These are phyloP conservation scores for Ophiocordyceps camponoti-rufipedis DNA, from an alignment of 2,329 filamentous ascomycete genomes.

Conservation along the genomic window DNA sequence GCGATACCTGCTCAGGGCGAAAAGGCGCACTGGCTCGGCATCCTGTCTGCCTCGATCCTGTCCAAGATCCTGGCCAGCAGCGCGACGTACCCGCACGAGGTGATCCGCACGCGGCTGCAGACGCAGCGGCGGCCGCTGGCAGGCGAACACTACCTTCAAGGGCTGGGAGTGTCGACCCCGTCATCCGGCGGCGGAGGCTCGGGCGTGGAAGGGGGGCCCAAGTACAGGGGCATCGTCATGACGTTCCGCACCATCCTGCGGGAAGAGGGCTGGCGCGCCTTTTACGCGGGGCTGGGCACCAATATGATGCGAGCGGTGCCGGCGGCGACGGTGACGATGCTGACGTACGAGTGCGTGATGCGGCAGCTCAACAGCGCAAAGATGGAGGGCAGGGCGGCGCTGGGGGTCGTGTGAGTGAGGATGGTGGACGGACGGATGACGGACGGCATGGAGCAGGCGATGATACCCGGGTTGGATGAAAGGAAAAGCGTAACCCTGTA, in stretches of 20 bases:
- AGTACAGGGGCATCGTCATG: constrained; percentile 62
- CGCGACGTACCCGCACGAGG: constrained; percentile 93
- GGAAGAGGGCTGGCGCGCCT: constrained; percentile 91
- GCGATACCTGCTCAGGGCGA: constrained; percentile 24
- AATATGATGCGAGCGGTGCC: constrained; percentile 95
- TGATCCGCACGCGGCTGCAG: constrained; percentile 81
- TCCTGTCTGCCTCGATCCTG: constrained; percentile 74
- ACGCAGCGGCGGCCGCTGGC: constrained; percentile 65
- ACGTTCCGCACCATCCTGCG: constrained; percentile 71
- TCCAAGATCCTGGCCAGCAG: constrained; percentile 92
- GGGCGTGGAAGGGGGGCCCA: constrained; percentile 16
- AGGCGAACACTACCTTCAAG: constrained; percentile 32
- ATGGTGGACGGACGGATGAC: neutral
- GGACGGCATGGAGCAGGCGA: constrained; percentile 2
- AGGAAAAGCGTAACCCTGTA: constrained; percentile 7
- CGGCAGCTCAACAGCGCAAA: constrained; percentile 27
- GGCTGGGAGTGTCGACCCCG: constrained; percentile 23
- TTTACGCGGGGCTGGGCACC: constrained; percentile 92
- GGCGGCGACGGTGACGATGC: constrained; percentile 90
- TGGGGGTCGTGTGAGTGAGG: constrained; percentile 1
- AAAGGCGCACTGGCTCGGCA: constrained; percentile 59
- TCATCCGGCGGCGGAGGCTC: constrained; percentile 7
- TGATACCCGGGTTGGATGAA: constrained; percentile 13
- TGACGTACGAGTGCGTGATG: constrained; percentile 79
- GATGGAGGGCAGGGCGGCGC: constrained; percentile 18